These are phyloP conservation scores for Taphrina wiesneri DNA, from an alignment of 1,139 yeast genomes.

Conservation along the genomic window DNA sequence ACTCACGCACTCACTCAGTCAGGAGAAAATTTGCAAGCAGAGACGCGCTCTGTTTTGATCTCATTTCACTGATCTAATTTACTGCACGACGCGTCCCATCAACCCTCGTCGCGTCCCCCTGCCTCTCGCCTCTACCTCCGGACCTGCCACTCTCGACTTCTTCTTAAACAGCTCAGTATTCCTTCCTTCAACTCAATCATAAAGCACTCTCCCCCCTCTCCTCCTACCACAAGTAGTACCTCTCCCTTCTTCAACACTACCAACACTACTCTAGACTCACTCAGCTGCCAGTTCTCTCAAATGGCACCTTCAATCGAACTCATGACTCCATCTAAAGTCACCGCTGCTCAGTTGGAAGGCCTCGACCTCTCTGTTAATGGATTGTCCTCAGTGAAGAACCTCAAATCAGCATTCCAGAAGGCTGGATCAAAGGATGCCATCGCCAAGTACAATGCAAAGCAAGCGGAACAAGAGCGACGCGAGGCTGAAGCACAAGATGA, in stretches of 20 bases:
- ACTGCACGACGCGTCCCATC: conserved; percentile 19
- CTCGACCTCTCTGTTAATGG: conserved; percentile 28
- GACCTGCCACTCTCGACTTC: neutral
- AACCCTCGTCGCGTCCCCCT: neutral
- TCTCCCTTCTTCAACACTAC: neutral
- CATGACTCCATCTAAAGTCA: conserved; percentile 31
- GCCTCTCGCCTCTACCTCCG: conserved; percentile 5
- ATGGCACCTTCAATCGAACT: conserved; percentile 28
- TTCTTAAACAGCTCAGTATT: conserved; percentile 20
- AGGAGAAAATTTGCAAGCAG: conserved; percentile 3
- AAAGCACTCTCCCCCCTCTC: neutral
- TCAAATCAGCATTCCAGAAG: conserved; percentile 27
- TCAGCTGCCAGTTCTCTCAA: conserved; percentile 5
- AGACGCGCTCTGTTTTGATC: conserved; percentile 19
- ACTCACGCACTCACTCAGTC: no score
- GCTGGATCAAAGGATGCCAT: conserved; percentile 28
- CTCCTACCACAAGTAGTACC: neutral
- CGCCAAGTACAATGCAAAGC: conserved; percentile 32
- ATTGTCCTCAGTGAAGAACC: conserved; percentile 21
- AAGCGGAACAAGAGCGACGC: conserved; percentile 20
- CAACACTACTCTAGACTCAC: conserved; percentile 6
- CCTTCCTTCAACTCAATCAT: neutral
- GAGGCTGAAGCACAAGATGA: conserved; percentile 48
- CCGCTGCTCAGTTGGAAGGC: conserved; percentile 23
- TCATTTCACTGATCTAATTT: no score